Base-by-base conservation (phyloP, 164 flowering plant genomes). In the Pachysandra terminalis region DNA sequence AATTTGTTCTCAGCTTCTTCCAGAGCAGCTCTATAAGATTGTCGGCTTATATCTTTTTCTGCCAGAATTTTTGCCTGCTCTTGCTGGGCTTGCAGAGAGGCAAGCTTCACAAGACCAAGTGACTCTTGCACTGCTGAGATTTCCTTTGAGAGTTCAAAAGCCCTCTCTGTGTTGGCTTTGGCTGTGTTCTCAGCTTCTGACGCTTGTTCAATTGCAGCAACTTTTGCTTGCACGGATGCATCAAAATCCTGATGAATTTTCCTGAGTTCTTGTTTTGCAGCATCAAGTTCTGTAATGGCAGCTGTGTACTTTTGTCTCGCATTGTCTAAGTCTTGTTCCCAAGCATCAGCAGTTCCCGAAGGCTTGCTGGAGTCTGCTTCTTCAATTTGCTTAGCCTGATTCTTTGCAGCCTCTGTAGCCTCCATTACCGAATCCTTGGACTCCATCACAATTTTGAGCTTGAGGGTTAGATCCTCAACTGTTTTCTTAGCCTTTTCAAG, bases 401-500 rank as follows among this genome's bases (percentile, higher is more conserved):
- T 68, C 63, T 81, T 86, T 61, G 93, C 87, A 25, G 73, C 77
- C 68, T 90, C 97, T 21, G 84, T 81, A 23, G 77, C 88, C 75
- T 75, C 81, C 23, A 81, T 62, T 59, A 87, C 90, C 5, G 72
- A 78, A 58, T 83, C 89, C 73, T 81, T 90, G 14, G 88, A 82
- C 73, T 84, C 88, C 63, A 59, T 82, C 12, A 87, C 76, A 25
- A 77, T 51, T 54, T 68, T 80, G 40, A 95, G 85, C 81, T 88
- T 88, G 48, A 73, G 28, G 21, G 73, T 75, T 56, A 95, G 86
- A 60, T 87, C 92, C 5, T 82, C 90, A 48, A 86, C 90, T 0
- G 91, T 80, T 79, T 67, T 75, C 68, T 82, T 86, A 24, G 93
- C 93, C 71, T 74, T 83, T 67, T 92, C 91, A 76, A 95, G 96